A percentile compares a stretch with the other conserved stretches of the same genome.
Evolutionary conservation across 345 rosid genomes (phyloP).

Genomic region (Odontarrhena argentea): DNA sequence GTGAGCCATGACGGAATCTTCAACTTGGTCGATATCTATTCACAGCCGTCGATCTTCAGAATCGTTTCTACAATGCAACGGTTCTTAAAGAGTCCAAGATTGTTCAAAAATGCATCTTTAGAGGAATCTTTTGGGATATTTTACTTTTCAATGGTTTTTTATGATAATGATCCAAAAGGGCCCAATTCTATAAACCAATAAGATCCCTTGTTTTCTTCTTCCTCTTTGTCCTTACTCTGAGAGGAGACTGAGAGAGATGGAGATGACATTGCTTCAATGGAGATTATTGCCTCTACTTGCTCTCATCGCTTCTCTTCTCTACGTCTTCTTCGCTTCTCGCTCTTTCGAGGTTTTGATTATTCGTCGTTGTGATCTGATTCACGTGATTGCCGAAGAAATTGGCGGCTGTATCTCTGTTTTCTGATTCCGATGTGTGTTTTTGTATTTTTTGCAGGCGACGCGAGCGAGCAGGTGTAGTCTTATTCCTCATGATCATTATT

Average conservation of each 20-base stretch:
- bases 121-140: conserved; percentile 14
- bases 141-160: background rate
- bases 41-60: conserved; percentile 26
- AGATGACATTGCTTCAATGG: conserved; percentile 48
- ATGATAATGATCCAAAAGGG: conserved; percentile 3
- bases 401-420: too few relatives aligned
- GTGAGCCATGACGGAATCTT: conserved; percentile 34
- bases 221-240: conserved; percentile 13
- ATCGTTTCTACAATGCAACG: conserved; percentile 21
- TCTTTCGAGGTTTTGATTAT: conserved; percentile 50
- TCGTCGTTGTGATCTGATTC: too few relatives aligned
- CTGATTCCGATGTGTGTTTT: conserved; percentile 12
- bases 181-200: conserved; percentile 27
- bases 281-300: conserved; percentile 61
- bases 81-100: conserved; percentile 10
- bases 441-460: conserved; percentile 42
- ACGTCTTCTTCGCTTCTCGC: conserved; percentile 47
- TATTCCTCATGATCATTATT: conserved; percentile 64
- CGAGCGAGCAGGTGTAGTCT: conserved; percentile 63
- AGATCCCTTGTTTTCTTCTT: background rate
- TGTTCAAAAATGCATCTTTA: conserved; percentile 22
- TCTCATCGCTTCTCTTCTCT: conserved; percentile 51
- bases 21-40: conserved; percentile 22
- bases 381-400: too few relatives aligned
- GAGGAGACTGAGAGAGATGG: conserved; percentile 24